Evolutionary conservation across 108 stramenopile genomes (phyloP), one percentile per base, ranked within the genome.

Genomic region (Fragilaria radians): DNA sequence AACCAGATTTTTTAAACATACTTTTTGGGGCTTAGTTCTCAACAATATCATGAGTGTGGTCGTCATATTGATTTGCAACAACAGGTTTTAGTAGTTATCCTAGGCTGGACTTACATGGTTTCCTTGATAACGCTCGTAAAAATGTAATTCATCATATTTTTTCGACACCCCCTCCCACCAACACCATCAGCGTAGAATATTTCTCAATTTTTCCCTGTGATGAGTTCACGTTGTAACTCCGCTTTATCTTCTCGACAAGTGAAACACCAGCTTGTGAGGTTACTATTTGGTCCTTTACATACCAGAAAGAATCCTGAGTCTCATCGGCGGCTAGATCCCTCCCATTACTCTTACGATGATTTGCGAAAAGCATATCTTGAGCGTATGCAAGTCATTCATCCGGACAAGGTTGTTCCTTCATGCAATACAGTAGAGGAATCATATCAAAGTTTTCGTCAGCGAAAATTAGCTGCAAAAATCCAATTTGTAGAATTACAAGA

Each of bases 311-410:
- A 67, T n/a, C 62, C 67, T 5, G 59, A 72, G 21, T 63, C 63
- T 3, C 67, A 72, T 64, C 46, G 56, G 45, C 63, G 58, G 26
- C 51, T 80, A n/a, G 79, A 81, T 57, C 47, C 29, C 51, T 48
- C 76, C 5, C 36, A 34, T 1, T 81, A 81, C 49, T 68, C 82
- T 0, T 78, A 81, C 66, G 33, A 57, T 9, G 66, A 81, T 48
- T 62, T 91, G 22, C 67, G 81, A 33, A 65, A 52, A 11, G 82
- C 78, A 1, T 91, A 87, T 32, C 46, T 91, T 5, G 33, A 72
- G 29, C 60, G 67, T 42, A 59, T 81, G 5, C 84, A 88, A 21
- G 61, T 48, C 28, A 70, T 91, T 59, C 90, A 91, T 61, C 90
- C 90, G 3, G 90, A 91, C 52, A 89, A 85, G 57, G 18, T 33